Evolutionary conservation across 2,329 filamentous ascomycete genomes (phyloP).

Genomic region (Fusarium sp.): DNA sequence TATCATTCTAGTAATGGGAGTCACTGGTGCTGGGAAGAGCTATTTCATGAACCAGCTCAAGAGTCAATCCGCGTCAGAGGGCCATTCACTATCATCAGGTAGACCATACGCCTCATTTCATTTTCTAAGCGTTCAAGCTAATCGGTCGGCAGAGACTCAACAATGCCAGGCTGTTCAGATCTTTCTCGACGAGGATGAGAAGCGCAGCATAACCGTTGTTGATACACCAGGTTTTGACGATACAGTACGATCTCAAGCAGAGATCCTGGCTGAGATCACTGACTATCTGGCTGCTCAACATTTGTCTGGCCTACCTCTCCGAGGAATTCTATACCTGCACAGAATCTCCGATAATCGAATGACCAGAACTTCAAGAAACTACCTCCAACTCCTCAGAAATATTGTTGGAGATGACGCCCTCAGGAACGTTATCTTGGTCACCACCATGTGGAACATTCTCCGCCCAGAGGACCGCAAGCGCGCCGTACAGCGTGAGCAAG

Average conservation of each 20-base stretch:
- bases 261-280: neutral
- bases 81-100: neutral
- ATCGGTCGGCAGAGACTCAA: neutral
- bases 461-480: neutral
- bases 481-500: neutral
- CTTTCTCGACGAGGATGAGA: neutral
- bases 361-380: neutral
- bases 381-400: neutral
- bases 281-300: neutral
- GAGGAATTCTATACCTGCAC: neutral
- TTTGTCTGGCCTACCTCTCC: neutral
- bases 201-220: neutral
- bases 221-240: neutral
- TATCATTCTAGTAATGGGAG: neutral
- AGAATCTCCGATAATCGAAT: neutral
- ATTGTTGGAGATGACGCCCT: neutral
- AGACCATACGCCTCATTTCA: accelerated
- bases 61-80: neutral
- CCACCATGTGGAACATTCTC: neutral
- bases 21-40: neutral
- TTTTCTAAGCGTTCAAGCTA: accelerated
- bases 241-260: neutral
- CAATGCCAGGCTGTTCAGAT: neutral
- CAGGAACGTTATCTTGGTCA: neutral
- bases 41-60: neutral